Evolutionary conservation across 2,329 filamentous ascomycete species (phyloP).

Genomic region (Colletotrichum ledebouriae): DNA sequence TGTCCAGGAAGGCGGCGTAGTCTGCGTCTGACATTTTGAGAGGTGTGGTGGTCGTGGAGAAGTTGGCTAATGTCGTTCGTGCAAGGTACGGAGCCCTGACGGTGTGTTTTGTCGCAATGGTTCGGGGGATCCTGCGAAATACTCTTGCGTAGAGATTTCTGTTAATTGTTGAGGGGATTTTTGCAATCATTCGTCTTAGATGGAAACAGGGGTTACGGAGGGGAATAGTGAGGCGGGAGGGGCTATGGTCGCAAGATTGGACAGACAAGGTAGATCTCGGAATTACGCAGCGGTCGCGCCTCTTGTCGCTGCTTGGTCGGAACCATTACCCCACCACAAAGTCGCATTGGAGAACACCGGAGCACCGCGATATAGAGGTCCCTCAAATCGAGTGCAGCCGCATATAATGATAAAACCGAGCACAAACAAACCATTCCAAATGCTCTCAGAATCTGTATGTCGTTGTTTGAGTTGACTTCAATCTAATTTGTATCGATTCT

Average conservation of each 20-base stretch:
- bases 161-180: background rate
- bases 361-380: too few relatives aligned
- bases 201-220: slow-evolving; percentile 5
- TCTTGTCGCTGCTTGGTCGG: background rate
- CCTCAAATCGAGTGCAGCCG: too few relatives aligned
- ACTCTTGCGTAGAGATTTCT: slow-evolving; percentile 23
- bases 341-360: too few relatives aligned
- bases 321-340: slow-evolving; percentile 26
- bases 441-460: too few relatives aligned
- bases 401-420: too few relatives aligned
- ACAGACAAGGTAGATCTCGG: background rate
- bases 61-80: slow-evolving; percentile 10
- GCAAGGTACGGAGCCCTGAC: background rate
- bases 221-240: background rate
- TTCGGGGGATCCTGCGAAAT: slow-evolving; percentile 3
- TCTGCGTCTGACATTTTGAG: slow-evolving; percentile 80
- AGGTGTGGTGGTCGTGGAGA: slow-evolving; percentile 45
- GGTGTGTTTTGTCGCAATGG: background rate
- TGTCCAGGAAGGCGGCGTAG: slow-evolving; percentile 87
- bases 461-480: too few relatives aligned
- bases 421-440: too few relatives aligned
- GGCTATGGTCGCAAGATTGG: slow-evolving; percentile 18
- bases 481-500: too few relatives aligned
- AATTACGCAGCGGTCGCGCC: slow-evolving; percentile 39
- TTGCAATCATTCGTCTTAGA: slow-evolving; percentile 17